phyloP scores from a whole-genome alignment of 2,329 filamentous ascomycete species.

The Monilinia fructicola region DNA sequence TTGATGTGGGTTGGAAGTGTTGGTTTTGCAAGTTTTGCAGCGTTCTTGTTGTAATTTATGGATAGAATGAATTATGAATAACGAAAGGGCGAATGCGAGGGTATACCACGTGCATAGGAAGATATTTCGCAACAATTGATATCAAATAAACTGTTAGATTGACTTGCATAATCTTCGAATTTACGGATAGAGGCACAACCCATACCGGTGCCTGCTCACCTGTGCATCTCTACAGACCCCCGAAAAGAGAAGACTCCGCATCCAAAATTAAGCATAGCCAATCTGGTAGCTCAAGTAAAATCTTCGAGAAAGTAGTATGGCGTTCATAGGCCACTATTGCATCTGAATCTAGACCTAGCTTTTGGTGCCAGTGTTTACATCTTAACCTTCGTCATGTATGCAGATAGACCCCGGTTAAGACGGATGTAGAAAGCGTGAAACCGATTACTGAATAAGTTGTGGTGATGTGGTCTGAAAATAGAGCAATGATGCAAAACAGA shows the following conservation, averaged over 20 bases:
- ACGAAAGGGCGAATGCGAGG: slow-evolving; percentile 7
- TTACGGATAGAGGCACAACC: not conserved
- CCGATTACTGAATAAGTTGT: not conserved
- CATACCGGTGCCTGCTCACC: not conserved
- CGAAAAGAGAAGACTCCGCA: not conserved
- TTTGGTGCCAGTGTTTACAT: not conserved
- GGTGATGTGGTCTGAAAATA: not conserved
- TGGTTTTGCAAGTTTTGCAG: slow-evolving; percentile 27
- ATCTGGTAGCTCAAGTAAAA: not conserved
- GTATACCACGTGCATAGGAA: not conserved
- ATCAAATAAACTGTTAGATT: slow-evolving; percentile 2
- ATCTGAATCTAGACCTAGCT: not conserved
- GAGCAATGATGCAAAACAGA: not conserved
- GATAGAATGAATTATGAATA: slow-evolving; percentile 12
- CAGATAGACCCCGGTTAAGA: not conserved
- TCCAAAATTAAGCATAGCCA: not conserved
- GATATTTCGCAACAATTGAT: slow-evolving; percentile 1
- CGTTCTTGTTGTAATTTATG: slow-evolving; percentile 27
- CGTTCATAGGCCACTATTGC: not conserved
- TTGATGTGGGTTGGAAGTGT: slow-evolving; percentile 27
- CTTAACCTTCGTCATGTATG: not conserved
- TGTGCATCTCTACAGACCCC: not conserved
- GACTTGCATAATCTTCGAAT: not conserved
- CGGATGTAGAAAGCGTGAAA: not conserved
- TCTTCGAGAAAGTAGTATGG: not conserved